These are phyloP conservation scores for Corchorus olitorius DNA, from an alignment of 345 rosid species.

Conservation along the genomic window DNA sequence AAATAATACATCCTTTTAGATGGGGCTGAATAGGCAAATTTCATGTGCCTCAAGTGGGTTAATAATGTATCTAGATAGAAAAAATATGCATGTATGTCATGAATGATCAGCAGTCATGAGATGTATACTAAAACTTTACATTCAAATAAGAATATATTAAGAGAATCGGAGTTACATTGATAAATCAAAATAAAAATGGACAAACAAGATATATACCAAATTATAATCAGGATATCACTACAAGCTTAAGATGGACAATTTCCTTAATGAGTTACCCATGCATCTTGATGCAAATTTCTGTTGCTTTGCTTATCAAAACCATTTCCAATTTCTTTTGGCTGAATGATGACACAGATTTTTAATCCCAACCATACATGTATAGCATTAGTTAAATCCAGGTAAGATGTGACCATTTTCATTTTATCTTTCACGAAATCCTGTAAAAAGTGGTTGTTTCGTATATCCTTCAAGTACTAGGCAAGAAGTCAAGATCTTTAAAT, in stretches of 20 bases:
- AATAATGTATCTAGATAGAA: not conserved
- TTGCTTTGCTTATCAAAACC: not conserved
- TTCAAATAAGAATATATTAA: not conserved
- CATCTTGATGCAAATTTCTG: not conserved
- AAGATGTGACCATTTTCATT: not conserved
- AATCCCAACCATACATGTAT: not conserved
- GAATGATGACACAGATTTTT: not conserved
- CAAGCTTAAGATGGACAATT: not conserved
- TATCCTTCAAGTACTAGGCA: not conserved
- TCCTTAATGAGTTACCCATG: not conserved
- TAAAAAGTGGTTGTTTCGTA: not conserved
- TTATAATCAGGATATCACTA: not conserved
- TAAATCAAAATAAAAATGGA: not conserved
- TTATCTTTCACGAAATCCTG: not conserved
- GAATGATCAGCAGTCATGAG: not conserved
- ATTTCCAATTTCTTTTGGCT: not conserved
- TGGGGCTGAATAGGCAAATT: not conserved
- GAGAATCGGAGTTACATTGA: not conserved
- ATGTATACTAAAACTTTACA: not conserved
- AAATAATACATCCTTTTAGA: no score
- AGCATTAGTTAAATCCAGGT: not conserved
- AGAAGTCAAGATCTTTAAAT: not conserved
- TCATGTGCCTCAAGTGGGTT: not conserved
- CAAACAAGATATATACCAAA: not conserved
- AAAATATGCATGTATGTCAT: not conserved